phyloP scores from a whole-genome alignment of 306 rosid species.

The Citrullus colocynthis region DNA sequence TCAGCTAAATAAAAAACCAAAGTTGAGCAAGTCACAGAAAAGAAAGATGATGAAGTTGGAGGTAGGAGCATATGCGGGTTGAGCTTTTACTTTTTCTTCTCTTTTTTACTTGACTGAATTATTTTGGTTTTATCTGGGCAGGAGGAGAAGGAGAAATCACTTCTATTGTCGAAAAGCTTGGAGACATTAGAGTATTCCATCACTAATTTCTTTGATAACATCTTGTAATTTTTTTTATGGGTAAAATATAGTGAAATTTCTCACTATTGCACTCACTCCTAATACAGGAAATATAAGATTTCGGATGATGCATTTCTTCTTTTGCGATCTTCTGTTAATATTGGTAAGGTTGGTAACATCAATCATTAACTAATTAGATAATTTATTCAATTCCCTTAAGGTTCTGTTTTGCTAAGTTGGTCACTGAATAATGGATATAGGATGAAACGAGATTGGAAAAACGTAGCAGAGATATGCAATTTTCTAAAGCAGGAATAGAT shows the following conservation, averaged over 20 bases:
- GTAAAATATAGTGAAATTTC: not conserved
- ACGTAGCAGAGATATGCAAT: constrained; percentile 40
- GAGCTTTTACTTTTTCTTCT: constrained; percentile 3
- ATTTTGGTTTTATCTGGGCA: constrained; percentile 20
- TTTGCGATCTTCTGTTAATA: constrained; percentile 46
- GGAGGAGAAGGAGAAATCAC: constrained; percentile 57
- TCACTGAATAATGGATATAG: constrained; percentile 19
- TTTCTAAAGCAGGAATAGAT: constrained; percentile 47
- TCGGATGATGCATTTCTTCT: constrained; percentile 63
- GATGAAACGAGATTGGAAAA: constrained; percentile 53
- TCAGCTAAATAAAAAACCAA: constrained; percentile 26
- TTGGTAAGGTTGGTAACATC: constrained; percentile 53
- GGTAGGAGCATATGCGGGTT: constrained; percentile 28
- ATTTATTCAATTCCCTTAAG: not conserved
- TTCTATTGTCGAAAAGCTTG: constrained; percentile 39
- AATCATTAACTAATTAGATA: not conserved
- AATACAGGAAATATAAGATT: constrained; percentile 49
- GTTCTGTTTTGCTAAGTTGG: not conserved
- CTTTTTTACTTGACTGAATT: constrained; percentile 9
- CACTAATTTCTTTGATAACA: not conserved
- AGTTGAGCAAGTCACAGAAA: constrained; percentile 59
- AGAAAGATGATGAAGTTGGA: constrained; percentile 59
- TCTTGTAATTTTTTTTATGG: not conserved
- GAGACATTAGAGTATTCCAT: constrained; percentile 49
- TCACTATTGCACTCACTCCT: not conserved